Percentiles rank a stretch among this genome's conserved stretches.
Conservation (phyloP, 164 flowering plant species). For the Chimonanthus salicifolius region DNA sequence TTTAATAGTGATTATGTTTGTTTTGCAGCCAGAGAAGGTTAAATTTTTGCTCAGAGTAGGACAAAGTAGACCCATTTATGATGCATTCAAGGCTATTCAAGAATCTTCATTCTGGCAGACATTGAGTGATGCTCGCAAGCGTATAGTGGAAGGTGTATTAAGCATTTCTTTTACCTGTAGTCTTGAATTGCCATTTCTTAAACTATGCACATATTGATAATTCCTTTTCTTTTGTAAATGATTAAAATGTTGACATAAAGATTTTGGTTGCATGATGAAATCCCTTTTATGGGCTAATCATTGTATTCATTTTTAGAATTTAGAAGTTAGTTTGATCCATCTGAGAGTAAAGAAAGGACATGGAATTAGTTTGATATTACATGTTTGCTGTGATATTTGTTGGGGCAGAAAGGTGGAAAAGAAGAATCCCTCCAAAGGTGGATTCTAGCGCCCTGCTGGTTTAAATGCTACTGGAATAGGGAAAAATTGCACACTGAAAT, state of each 20-base stretch:
- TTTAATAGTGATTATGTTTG: neutral
- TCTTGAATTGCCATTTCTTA: neutral
- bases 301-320: neutral
- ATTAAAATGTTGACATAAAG: too few species aligned
- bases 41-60: conserved; percentile 74
- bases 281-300: neutral
- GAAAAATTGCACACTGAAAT: too few species aligned
- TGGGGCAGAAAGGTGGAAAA: neutral
- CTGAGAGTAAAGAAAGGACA: neutral
- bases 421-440: neutral
- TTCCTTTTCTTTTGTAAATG: too few species aligned
- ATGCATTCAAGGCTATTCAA: conserved; percentile 79
- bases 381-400: too few species aligned
- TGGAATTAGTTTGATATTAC: neutral
- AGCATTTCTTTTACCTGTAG: neutral
- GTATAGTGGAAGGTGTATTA: conserved; percentile 74
- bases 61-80: conserved; percentile 88
- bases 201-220: neutral
- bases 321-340: neutral
- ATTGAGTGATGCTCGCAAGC: conserved; percentile 70
- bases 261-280: too few species aligned
- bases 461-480: neutral
- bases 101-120: conserved; percentile 71
- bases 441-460: neutral
- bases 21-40: conserved; percentile 81